Evolutionary conservation across 768 basidiomycete species (phyloP), one percentile per base, ranked within the genome.

Genomic region (Tephrocybe sp.): DNA sequence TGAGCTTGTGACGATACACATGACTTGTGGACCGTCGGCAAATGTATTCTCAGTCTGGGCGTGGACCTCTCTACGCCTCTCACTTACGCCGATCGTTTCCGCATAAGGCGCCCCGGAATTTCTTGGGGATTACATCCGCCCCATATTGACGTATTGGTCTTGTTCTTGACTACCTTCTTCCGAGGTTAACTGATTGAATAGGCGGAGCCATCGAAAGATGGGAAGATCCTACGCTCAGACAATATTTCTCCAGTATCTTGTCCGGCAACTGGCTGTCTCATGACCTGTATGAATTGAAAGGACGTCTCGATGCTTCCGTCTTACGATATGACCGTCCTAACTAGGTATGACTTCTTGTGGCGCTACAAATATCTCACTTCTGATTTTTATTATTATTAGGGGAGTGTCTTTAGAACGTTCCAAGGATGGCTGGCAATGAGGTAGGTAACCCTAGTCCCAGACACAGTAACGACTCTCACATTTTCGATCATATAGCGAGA

Each of bases 341-440:
- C 49, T 81, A 80, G 67, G 78, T 74, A 53, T 41, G 61, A 61
- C 11, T 27, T 19, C 12, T 31, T 11, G n/a, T 27, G 8, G 24
- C 2, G 16, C 41, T n/a, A n/a, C n/a, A n/a, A n/a, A n/a, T n/a
- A n/a, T n/a, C n/a, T n/a, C n/a, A n/a, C n/a, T n/a, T n/a, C n/a
- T n/a, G n/a, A n/a, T n/a, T n/a, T n/a, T 19, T 57, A 51, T 44
- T 30, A 31, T 11, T 34, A 31, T 2, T 51, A 77, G 64, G 73
- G 76, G 19, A 79, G 64, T 48, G 71, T 80, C 6, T 80, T 83
- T 60, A 69, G 79, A 44, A 81, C 83, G 2, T 90, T 84, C 70
- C 88, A 89, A 58, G 87, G 87, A n/a, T 90, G 87, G 88, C 63
- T 87, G 12, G 75, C 86, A 1, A 71, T 86, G 72, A 84, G 81